phyloP scores from a whole-genome alignment of 2,329 filamentous ascomycete genomes.

The Venturia pyrina region DNA sequence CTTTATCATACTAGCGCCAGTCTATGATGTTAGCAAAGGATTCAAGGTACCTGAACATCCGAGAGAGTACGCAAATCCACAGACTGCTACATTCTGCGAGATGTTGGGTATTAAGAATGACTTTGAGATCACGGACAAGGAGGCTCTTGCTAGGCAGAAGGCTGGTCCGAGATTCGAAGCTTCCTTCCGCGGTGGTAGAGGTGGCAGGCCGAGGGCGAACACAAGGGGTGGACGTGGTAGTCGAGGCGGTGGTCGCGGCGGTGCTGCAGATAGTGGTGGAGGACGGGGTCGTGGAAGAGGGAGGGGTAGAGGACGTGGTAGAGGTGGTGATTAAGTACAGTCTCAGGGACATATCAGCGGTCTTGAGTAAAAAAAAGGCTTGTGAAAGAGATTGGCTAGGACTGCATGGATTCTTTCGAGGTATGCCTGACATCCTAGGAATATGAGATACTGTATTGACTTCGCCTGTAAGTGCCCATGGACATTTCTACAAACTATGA shows the following conservation, averaged over 20 bases:
- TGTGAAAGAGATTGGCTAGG: too few species aligned
- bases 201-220: slow-evolving; percentile 11
- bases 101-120: slow-evolving; percentile 68
- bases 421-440: too few species aligned
- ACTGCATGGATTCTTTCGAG: too few species aligned
- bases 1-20: slow-evolving; percentile 66
- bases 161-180: slow-evolving; percentile 44
- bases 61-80: slow-evolving; percentile 74
- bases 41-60: slow-evolving; percentile 50
- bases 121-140: slow-evolving; percentile 63
- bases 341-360: background rate
- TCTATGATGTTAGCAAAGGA: slow-evolving; percentile 49
- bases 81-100: slow-evolving; percentile 73
- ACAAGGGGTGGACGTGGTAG: slow-evolving; percentile 13
- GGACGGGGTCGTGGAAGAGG: slow-evolving; percentile 17
- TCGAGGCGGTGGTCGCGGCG: slow-evolving; percentile 16
- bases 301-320: slow-evolving; percentile 5
- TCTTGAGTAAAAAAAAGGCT: background rate
- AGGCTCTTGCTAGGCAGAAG: slow-evolving; percentile 50
- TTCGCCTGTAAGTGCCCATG: too few species aligned
- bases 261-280: slow-evolving; percentile 18
- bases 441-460: too few species aligned
- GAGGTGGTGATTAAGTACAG: background rate
- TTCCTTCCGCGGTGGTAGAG: slow-evolving; percentile 10
- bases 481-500: too few species aligned